phyloP scores from a whole-genome alignment of 768 basidiomycete genomes.

The Pleurotus tuoliensis region DNA sequence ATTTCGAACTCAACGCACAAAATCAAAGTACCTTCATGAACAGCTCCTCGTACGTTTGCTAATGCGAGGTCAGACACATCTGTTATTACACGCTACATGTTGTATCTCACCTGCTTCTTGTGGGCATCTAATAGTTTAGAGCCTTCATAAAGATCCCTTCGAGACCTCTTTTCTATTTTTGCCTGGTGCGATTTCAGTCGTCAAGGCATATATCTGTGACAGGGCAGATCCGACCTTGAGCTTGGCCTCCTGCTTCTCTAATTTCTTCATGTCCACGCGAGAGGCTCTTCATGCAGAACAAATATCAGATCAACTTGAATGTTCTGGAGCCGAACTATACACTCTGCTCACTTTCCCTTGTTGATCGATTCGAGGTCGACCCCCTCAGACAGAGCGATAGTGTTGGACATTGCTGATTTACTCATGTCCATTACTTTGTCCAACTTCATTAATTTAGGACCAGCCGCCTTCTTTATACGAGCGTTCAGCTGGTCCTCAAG shows the following conservation, averaged over 20 bases:
- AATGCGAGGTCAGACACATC: conserved; percentile 1
- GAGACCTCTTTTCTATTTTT: conserved; percentile 95
- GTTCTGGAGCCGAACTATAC: not conserved
- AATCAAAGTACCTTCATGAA: conserved; percentile 78
- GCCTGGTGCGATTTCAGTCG: conserved; percentile 42
- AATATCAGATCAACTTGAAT: conserved; percentile 13
- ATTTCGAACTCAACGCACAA: not conserved
- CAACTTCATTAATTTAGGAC: conserved; percentile 67
- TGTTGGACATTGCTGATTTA: conserved; percentile 74
- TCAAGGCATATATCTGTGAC: not conserved
- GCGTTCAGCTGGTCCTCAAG: conserved; percentile 61
- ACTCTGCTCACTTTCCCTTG: conserved; percentile 75
- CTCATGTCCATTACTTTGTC: conserved; percentile 90
- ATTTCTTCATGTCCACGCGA: conserved; percentile 90
- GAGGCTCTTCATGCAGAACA: conserved; percentile 55
- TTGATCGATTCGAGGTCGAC: conserved; percentile 90
- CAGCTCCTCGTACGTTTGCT: conserved; percentile 99
- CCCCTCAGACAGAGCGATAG: conserved; percentile 75
- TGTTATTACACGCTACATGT: not conserved
- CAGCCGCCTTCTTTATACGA: conserved; percentile 54
- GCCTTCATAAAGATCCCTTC: conserved; percentile 90
- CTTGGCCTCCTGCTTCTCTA: conserved; percentile 97
- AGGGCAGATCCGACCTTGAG: conserved; percentile 51
- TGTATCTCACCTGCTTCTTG: conserved; percentile 69
- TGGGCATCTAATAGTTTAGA: conserved; percentile 92